Base-by-base conservation (phyloP, 1,139 yeast species). In the Zygosaccharomyces sapae region DNA sequence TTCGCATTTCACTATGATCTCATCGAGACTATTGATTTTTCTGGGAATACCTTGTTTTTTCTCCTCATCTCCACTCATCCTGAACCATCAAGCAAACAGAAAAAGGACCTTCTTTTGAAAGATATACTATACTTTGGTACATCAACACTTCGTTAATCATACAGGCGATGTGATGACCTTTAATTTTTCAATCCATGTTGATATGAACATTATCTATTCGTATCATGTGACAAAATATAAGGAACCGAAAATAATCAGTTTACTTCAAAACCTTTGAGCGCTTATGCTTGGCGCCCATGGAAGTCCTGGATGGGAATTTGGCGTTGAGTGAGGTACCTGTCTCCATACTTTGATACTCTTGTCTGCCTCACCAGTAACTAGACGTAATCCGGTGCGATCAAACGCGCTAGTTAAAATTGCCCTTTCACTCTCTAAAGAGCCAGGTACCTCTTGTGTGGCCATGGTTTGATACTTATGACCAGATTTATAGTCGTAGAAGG, bases 301-400 rank as follows among this genome's bases (percentile, higher is more conserved):
- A 12, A 76, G 56, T 0, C 77, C 77, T 7, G 81, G 81, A 56
- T 75, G 70, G 0, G 72, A 58, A 38, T 69, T 73, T 34, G 66
- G 68, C 0, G 77, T 74, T 0, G 81, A 79, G 3, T 60, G 61
- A 5, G 70, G 69, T 45, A 72, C 77, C 53, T 80, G 83, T 43
- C 75, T 79, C 96, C 97, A 92, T 1, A 92, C 71, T 63, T 89
- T 88, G 43, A 92, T 80, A 58, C 89, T 83, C 66, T 89, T 90
- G 66, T 92, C 98, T 8, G 89, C 83, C 59, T 86, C 96, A 45
- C 96, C 88, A 0, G 96, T 87, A 18, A 92, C 75, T 48, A 92
- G 69, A 38, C 96, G 75, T 56, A 83, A 66, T 0, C 97, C 97
- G 54, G 88, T 82, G 63, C 74, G 72, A 65, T 92, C 97, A 65